Evolutionary conservation across 164 flowering plant genomes (phyloP).

Genomic region (Tetrastigma voinierianum): DNA sequence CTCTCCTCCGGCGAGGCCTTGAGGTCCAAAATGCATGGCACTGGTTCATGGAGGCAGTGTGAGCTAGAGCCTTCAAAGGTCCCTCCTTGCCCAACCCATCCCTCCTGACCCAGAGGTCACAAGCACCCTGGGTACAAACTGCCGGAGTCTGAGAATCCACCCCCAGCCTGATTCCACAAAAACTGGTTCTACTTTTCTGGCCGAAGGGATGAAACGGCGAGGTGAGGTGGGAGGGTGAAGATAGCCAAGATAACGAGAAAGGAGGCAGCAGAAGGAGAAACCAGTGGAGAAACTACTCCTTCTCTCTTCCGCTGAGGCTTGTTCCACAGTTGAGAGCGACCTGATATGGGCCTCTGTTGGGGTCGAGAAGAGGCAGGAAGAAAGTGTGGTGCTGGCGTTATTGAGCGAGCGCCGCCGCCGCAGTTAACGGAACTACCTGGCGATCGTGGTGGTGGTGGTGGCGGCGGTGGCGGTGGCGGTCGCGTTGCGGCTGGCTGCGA

Average conservation of each 20-base stretch:
- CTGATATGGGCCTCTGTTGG: too few relatives aligned
- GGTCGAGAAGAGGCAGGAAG: neutral
- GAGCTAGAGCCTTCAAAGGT: conserved; percentile 58
- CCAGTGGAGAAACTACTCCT: conserved; percentile 57
- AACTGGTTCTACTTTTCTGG: conserved; percentile 21
- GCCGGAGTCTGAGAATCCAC: conserved; percentile 11
- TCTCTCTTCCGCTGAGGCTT: conserved; percentile 37
- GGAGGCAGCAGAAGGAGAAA: conserved; percentile 31
- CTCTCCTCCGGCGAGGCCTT: conserved; percentile 65
- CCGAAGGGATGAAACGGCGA: conserved; percentile 10
- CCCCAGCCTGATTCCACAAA: conserved; percentile 63
- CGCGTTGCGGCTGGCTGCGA: too few relatives aligned
- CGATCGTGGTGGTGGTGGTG: too few relatives aligned
- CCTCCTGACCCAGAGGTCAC: conserved; percentile 78
- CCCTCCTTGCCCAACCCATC: conserved; percentile 61
- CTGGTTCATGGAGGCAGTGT: conserved; percentile 80
- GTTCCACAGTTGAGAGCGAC: neutral
- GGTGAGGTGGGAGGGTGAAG: conserved; percentile 25
- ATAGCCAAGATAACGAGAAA: conserved; percentile 26
- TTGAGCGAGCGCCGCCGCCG: too few relatives aligned
- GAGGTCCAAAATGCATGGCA: conserved; percentile 75
- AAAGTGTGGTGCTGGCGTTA: too few relatives aligned
- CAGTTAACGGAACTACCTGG: too few relatives aligned
- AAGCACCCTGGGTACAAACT: conserved; percentile 54
- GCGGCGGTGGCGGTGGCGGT: too few relatives aligned